Percentiles rank a stretch among this genome's conserved stretches.
Evolutionary conservation across 108 stramenopile genomes (phyloP).

Genomic region (Epithemia pelagica): DNA sequence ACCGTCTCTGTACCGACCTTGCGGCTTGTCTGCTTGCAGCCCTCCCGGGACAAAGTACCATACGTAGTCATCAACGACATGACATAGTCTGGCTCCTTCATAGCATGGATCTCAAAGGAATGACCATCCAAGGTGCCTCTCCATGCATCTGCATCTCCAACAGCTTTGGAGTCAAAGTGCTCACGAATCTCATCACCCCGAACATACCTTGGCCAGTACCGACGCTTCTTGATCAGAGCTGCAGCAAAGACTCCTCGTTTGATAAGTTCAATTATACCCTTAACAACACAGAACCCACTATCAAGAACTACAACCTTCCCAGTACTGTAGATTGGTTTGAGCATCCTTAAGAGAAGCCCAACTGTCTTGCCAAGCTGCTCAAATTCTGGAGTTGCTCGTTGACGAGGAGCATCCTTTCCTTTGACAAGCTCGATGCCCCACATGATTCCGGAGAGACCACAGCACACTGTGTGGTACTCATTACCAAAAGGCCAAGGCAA

Average conservation of each 20-base stretch:
- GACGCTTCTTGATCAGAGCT: slow-evolving; percentile 24
- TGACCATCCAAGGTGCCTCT: slow-evolving; percentile 5
- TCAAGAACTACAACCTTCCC: slow-evolving; percentile 22
- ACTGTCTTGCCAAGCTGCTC: neutral
- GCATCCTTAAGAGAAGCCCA: neutral
- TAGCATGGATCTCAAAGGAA: slow-evolving; percentile 8
- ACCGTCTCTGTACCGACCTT: neutral
- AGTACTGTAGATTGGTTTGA: slow-evolving; percentile 2
- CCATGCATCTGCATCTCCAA: slow-evolving; percentile 14
- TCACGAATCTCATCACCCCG: slow-evolving; percentile 15
- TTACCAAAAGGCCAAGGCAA: too few relatives aligned
- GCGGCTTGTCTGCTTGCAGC: neutral
- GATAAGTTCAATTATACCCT: slow-evolving; percentile 19
- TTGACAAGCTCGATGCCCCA: slow-evolving; percentile 21
- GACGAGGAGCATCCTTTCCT: slow-evolving; percentile 17
- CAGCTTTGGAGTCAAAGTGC: slow-evolving; percentile 11
- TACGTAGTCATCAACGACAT: slow-evolving; percentile 24
- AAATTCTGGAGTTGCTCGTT: neutral
- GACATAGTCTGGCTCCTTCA: slow-evolving; percentile 32
- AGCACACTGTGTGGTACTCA: slow-evolving; percentile 29
- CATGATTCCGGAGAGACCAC: slow-evolving; percentile 18
- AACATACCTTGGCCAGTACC: slow-evolving; percentile 24
- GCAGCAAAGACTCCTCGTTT: slow-evolving; percentile 27
- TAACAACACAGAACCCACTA: slow-evolving; percentile 35
- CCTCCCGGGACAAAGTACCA: slow-evolving; percentile 5